Evolutionary conservation across 176 grass and related monocot species (phyloP).

Genomic region (Bothriochloa decipiens): DNA sequence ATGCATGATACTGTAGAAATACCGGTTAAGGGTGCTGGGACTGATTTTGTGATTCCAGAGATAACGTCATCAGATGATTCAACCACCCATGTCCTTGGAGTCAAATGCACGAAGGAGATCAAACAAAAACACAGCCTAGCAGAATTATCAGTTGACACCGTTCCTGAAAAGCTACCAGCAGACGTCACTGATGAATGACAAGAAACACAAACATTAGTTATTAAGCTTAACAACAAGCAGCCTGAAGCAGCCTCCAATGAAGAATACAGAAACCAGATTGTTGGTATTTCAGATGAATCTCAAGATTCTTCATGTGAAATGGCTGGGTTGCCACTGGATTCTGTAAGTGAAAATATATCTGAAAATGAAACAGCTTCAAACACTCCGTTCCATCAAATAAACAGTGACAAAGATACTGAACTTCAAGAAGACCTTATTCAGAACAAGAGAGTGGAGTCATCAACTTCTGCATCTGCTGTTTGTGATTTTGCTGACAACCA

Average conservation of each 20-base stretch:
- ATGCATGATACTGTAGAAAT: conserved; percentile 24
- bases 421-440: not conserved
- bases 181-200: not conserved
- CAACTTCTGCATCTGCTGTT: not conserved
- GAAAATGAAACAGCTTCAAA: not conserved
- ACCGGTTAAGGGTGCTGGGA: not conserved
- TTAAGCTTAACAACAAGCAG: not conserved
- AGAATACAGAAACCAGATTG: not conserved
- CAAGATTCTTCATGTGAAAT: not conserved
- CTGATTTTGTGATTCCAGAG: not conserved
- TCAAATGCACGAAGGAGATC: not conserved
- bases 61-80: not conserved
- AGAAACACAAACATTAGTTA: not conserved
- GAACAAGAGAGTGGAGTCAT: not conserved
- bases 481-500: not conserved
- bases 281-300: not conserved
- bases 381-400: not conserved
- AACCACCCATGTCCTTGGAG: not conserved
- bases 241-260: not conserved
- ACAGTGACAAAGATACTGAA: not conserved
- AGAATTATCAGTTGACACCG: not conserved
- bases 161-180: not conserved
- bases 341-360: not conserved
- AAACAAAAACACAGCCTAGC: not conserved
- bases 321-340: not conserved